Base-by-base conservation (phyloP, 1,284 basidiomycete species). In the Coriolopsis trogii region DNA sequence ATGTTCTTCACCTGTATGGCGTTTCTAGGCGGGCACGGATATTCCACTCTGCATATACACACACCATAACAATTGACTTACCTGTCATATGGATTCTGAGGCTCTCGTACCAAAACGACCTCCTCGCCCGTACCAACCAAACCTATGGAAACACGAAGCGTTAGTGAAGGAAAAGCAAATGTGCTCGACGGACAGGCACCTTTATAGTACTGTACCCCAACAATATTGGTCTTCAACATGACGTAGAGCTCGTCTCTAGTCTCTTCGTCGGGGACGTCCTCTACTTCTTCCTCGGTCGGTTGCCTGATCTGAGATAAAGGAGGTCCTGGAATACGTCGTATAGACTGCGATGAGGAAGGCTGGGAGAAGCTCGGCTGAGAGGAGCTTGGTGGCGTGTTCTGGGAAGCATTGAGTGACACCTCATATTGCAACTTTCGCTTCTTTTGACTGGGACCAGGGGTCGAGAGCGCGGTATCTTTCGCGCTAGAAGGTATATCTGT, bases 1-100 rank as follows among this genome's bases (percentile, higher is more conserved):
- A 92, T 91, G 61, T 94, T 94, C 63, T 82, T 76, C 9, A 93
- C 91, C 72, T 89, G 81, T 24, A 92, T 87, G 1, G 87, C 86
- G 67, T 91, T 90, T 21, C 85, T 87, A 15, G 1, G 20, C n/a
- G n/a, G n/a, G n/a, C n/a, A n/a, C n/a, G n/a, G n/a, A n/a, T n/a
- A n/a, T n/a, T n/a, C n/a, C n/a, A n/a, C n/a, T n/a, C n/a, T n/a
- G n/a, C n/a, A n/a, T n/a, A n/a, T n/a, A n/a, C n/a, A n/a, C n/a
- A n/a, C n/a, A n/a, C n/a, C n/a, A n/a, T n/a, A n/a, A n/a, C n/a
- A n/a, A n/a, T n/a, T n/a, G 46, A 64, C 73, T 45, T 71, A 88
- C 80, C 73, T 69, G 59, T 93, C 91, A 60, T 84, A 89, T 52
- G 50, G 58, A 64, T 93, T 93, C 0, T 68, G 53, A 0, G 90